These are phyloP conservation scores for Scenedesmus sp. DNA, from an alignment of 163 green algal species.

Conservation along the genomic window DNA sequence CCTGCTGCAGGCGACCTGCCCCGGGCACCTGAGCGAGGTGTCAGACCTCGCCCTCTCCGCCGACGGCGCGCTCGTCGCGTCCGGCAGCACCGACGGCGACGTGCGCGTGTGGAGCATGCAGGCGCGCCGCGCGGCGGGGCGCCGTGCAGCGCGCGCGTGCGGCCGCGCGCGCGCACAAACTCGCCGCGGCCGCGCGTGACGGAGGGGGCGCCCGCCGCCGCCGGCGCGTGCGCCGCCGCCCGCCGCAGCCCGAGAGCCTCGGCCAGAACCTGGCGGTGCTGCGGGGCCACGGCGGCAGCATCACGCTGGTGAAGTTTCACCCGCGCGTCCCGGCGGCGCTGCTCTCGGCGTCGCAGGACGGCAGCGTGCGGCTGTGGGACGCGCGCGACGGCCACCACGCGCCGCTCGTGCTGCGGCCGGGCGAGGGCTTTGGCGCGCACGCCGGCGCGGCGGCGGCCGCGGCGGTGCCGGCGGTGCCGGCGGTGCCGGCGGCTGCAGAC, in stretches of 20 bases:
- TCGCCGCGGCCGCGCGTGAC: too few species aligned
- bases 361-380: slow-evolving; percentile 83
- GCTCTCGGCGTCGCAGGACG: slow-evolving; percentile 82
- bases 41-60: slow-evolving; percentile 78
- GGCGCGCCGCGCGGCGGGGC: slow-evolving; percentile 42
- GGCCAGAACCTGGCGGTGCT: slow-evolving; percentile 71
- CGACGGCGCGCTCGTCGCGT: slow-evolving; percentile 74
- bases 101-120: slow-evolving; percentile 83
- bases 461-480: not conserved
- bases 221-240: not conserved
- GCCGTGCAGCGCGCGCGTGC: too few species aligned
- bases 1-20: slow-evolving; percentile 69
- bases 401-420: slow-evolving; percentile 38
- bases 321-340: slow-evolving; percentile 58
- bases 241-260: slow-evolving; percentile 56
- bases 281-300: slow-evolving; percentile 63
- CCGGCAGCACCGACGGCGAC: slow-evolving; percentile 63
- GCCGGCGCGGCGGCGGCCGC: not conserved
- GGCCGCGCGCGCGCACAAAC: too few species aligned
- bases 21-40: slow-evolving; percentile 81
- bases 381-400: slow-evolving; percentile 42
- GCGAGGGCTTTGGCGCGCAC: not conserved
- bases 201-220: too few species aligned
- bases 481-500: not conserved
- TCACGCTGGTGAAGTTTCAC: slow-evolving; percentile 81